A percentile compares a stretch with the other conserved stretches of the same genome.
phyloP scores from a whole-genome alignment of 129 eudicot genomes.

The Flaveria trinervia region DNA sequence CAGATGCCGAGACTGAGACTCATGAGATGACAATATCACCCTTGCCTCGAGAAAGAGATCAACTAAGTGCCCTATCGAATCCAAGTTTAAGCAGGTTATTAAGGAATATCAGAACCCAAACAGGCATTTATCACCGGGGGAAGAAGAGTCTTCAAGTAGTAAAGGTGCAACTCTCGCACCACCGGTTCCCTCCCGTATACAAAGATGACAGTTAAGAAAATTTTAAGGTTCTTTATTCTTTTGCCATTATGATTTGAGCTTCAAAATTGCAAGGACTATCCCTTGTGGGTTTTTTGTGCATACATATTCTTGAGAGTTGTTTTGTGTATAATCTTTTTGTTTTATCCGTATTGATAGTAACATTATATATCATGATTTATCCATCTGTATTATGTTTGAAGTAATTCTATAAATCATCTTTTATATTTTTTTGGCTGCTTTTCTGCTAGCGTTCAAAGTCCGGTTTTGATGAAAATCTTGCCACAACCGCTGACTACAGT shows the following conservation, averaged over 20 bases:
- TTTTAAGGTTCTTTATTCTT: not conserved
- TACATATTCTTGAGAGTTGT: not conserved
- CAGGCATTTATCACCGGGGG: no score
- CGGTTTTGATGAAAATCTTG: not conserved
- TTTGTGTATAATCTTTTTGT: not conserved
- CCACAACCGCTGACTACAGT: not conserved
- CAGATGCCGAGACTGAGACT: constrained; percentile 8
- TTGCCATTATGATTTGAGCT: not conserved
- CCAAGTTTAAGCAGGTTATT: no score
- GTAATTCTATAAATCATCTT: not conserved
- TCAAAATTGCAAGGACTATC: not conserved
- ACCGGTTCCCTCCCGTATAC: constrained; percentile 49
- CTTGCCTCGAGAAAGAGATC: constrained; percentile 25
- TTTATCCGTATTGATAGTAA: not conserved
- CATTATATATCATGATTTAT: constrained; percentile 1
- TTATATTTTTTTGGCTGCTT: not conserved
- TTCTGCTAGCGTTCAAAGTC: not conserved
- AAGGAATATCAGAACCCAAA: no score
- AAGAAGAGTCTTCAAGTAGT: no score
- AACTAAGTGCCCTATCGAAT: no score
- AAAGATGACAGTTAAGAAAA: constrained; percentile 33
- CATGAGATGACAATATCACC: constrained; percentile 27
- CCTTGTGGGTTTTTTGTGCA: constrained; percentile 14
- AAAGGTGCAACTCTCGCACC: constrained; percentile 33
- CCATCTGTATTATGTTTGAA: not conserved